phyloP scores from a whole-genome alignment of 345 rosid species.

The Eucalyptus pauciflora region DNA sequence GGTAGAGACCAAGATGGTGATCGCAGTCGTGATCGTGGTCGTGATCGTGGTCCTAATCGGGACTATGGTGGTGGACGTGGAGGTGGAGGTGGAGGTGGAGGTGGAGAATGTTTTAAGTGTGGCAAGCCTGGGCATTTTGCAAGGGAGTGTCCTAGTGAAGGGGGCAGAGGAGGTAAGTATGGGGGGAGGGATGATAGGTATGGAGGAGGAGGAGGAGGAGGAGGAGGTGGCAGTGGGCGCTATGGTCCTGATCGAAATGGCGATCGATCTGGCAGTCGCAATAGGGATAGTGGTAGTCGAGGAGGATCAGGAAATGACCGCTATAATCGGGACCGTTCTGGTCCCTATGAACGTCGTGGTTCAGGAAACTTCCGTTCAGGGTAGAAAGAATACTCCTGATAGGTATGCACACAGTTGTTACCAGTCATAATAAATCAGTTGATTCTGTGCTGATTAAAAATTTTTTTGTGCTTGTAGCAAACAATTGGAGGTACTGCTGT shows the following conservation, averaged over 20 bases:
- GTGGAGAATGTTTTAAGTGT: slow-evolving; percentile 91
- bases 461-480: neutral
- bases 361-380: slow-evolving; percentile 40
- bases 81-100: slow-evolving; percentile 11
- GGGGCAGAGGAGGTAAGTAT: slow-evolving; percentile 4
- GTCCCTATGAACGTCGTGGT: slow-evolving; percentile 76
- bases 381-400: slow-evolving; percentile 2
- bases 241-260: slow-evolving; percentile 84
- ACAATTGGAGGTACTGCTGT: slow-evolving; percentile 8
- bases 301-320: slow-evolving; percentile 72
- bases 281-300: slow-evolving; percentile 56
- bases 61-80: slow-evolving; percentile 34
- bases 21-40: slow-evolving; percentile 55
- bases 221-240: slow-evolving; percentile 46
- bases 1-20: slow-evolving; percentile 74
- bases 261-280: slow-evolving; percentile 67
- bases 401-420: slow-evolving; percentile 1
- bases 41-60: slow-evolving; percentile 36
- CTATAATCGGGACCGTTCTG: slow-evolving; percentile 66
- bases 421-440: neutral
- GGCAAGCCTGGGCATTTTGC: slow-evolving; percentile 98
- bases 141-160: slow-evolving; percentile 80
- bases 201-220: slow-evolving; percentile 11
- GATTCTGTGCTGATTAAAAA: neutral
- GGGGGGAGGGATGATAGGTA: neutral